Conservation (phyloP, 1,284 basidiomycete species). For the Microbotryum lychnidis-dioicae region DNA sequence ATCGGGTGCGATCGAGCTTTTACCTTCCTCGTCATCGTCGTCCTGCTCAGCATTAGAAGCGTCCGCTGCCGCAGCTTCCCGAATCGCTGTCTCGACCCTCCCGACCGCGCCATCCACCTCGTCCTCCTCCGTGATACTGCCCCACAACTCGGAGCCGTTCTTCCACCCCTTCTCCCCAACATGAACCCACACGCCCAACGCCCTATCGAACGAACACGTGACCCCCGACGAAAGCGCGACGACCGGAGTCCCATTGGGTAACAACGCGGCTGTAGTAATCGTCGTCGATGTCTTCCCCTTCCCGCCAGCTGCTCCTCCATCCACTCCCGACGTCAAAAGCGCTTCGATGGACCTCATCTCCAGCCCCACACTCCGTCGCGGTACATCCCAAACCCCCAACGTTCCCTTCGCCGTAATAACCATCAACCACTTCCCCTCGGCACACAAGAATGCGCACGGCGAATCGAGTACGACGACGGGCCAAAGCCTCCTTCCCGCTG, state of each 20-base stretch:
- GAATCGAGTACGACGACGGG: constrained; percentile 64
- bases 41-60: background rate
- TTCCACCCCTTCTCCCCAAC: constrained; percentile 72
- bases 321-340: constrained; percentile 1
- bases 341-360: background rate
- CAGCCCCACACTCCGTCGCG: constrained; percentile 5
- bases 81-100: constrained; percentile 35
- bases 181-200: constrained; percentile 59
- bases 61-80: constrained; percentile 26
- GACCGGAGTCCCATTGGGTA: constrained; percentile 68
- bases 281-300: constrained; percentile 44
- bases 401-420: constrained; percentile 62
- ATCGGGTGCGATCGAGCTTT: too few relatives aligned
- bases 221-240: constrained; percentile 64
- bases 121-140: constrained; percentile 45
- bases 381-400: constrained; percentile 62
- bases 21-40: background rate
- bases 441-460: constrained; percentile 60
- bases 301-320: too few relatives aligned
- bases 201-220: constrained; percentile 65
- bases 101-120: constrained; percentile 29
- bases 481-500: constrained; percentile 67
- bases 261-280: constrained; percentile 55
- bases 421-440: constrained; percentile 54
- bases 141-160: constrained; percentile 70